Conservation (phyloP, 2,329 filamentous ascomycete species). For the Lachnellula occidentalis region DNA sequence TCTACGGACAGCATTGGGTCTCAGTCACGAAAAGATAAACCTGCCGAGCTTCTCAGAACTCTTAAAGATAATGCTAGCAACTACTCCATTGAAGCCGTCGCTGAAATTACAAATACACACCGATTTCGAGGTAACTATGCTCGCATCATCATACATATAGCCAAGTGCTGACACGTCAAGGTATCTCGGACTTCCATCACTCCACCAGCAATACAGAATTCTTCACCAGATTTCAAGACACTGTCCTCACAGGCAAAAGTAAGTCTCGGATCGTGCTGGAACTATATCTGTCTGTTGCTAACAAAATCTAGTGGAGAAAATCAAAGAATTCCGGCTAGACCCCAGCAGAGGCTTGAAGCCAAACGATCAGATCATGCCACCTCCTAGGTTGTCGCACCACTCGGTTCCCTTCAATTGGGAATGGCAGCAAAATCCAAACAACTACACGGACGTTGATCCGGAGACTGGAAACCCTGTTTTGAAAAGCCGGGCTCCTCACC, state of each 20-base stretch:
- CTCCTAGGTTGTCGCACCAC: slow-evolving; percentile 71
- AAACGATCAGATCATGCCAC: slow-evolving; percentile 69
- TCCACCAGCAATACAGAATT: slow-evolving; percentile 64
- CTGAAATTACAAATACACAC: slow-evolving; percentile 72
- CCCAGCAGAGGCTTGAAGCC: slow-evolving; percentile 53
- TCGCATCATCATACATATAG: not conserved
- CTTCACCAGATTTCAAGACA: slow-evolving; percentile 63
- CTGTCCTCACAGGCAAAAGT: slow-evolving; percentile 69
- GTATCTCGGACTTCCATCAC: slow-evolving; percentile 81
- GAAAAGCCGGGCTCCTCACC: slow-evolving; percentile 21
- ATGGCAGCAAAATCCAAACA: slow-evolving; percentile 79
- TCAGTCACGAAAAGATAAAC: slow-evolving; percentile 46
- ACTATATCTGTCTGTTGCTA: slow-evolving; percentile 9
- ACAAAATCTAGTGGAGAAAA: slow-evolving; percentile 41
- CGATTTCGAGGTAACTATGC: slow-evolving; percentile 63
- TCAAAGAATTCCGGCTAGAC: slow-evolving; percentile 63
- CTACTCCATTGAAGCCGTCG: slow-evolving; percentile 66
- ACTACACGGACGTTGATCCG: slow-evolving; percentile 36
- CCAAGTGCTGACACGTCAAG: slow-evolving; percentile 31
- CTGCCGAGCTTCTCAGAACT: slow-evolving; percentile 52
- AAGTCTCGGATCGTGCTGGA: slow-evolving; percentile 20
- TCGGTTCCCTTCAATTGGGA: slow-evolving; percentile 70
- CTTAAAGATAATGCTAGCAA: slow-evolving; percentile 64
- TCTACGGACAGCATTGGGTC: slow-evolving; percentile 28
- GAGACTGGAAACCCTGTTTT: slow-evolving; percentile 29